Percentiles rank a stretch among this genome's conserved stretches.
These are phyloP conservation scores for Sporothrix phasma DNA, from an alignment of 2,329 filamentous ascomycete genomes.

Conservation along the genomic window DNA sequence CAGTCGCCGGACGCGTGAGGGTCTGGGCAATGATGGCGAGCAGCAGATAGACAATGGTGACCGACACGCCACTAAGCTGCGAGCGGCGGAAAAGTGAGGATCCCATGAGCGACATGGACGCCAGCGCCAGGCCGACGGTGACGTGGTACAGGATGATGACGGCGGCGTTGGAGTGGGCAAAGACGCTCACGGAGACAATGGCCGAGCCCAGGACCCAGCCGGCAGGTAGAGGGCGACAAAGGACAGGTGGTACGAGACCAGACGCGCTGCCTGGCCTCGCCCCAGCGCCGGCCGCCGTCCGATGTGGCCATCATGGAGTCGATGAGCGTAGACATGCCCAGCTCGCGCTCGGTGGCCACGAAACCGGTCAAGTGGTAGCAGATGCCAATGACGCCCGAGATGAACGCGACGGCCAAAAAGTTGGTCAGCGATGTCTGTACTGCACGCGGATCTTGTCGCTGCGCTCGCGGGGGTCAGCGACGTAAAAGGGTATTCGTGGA, in stretches of 20 bases:
- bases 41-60: constrained; percentile 61
- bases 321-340: constrained; percentile 77
- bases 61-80: constrained; percentile 75
- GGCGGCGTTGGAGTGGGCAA: constrained; percentile 48
- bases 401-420: constrained; percentile 68
- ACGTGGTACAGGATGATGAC: constrained; percentile 68
- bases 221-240: constrained; percentile 74
- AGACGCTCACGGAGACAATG: constrained; percentile 55
- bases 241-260: constrained; percentile 68
- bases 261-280: constrained; percentile 64
- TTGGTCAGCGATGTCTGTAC: constrained; percentile 65
- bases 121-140: constrained; percentile 63
- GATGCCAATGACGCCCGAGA: constrained; percentile 69
- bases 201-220: constrained; percentile 68
- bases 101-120: constrained; percentile 71
- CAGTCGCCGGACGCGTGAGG: constrained; percentile 51
- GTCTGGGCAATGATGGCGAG: constrained; percentile 77
- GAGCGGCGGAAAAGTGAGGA: constrained; percentile 78
- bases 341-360: constrained; percentile 75
- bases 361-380: constrained; percentile 81
- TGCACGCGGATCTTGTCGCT: constrained; percentile 52
- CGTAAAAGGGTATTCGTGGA: constrained; percentile 66
- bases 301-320: constrained; percentile 81
- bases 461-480: constrained; percentile 56
- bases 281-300: constrained; percentile 47